Evolutionary conservation across 495 filamentous ascomycete species (phyloP).

Genomic region (Daldinia grandis): DNA sequence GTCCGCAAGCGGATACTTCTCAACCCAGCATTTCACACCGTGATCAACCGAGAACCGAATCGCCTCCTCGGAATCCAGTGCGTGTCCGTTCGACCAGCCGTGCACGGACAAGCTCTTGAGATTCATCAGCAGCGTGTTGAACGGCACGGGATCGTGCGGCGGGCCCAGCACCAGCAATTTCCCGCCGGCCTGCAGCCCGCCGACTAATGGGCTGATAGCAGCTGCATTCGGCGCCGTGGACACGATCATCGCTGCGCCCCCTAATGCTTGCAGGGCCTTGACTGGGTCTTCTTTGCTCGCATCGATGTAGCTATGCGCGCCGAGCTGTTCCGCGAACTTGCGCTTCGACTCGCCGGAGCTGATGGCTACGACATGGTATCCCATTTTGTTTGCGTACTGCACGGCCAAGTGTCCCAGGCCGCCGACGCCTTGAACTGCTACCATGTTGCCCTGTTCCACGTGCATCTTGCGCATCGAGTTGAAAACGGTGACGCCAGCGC

Average conservation of each 20-base stretch:
- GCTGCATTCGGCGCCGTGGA: slow-evolving; percentile 68
- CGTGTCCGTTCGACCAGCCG: slow-evolving; percentile 71
- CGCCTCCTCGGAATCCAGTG: slow-evolving; percentile 70
- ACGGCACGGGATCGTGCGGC: slow-evolving; percentile 59
- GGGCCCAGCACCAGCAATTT: slow-evolving; percentile 66
- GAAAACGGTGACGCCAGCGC: slow-evolving; percentile 77
- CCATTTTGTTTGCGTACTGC: slow-evolving; percentile 71
- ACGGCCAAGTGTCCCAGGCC: slow-evolving; percentile 74
- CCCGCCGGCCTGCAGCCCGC: slow-evolving; percentile 63
- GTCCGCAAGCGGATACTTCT: slow-evolving; percentile 68
- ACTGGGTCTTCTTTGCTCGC: slow-evolving; percentile 61
- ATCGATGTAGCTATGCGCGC: slow-evolving; percentile 75
- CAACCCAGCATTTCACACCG: slow-evolving; percentile 68
- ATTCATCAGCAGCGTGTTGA: slow-evolving; percentile 61
- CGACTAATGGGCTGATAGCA: slow-evolving; percentile 62
- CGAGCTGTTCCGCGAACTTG: slow-evolving; percentile 66
- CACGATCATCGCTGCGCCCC: slow-evolving; percentile 70
- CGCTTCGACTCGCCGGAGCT: slow-evolving; percentile 66
- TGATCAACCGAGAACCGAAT: slow-evolving; percentile 67
- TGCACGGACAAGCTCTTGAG: slow-evolving; percentile 61
- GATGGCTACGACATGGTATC: slow-evolving; percentile 70
- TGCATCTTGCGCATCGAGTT: slow-evolving; percentile 72
- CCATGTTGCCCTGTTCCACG: slow-evolving; percentile 63
- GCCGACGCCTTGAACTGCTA: slow-evolving; percentile 72
- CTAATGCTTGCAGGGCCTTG: slow-evolving; percentile 61